Conservation (phyloP, 129 eudicot genomes). For the Pittosporum tobira region DNA sequence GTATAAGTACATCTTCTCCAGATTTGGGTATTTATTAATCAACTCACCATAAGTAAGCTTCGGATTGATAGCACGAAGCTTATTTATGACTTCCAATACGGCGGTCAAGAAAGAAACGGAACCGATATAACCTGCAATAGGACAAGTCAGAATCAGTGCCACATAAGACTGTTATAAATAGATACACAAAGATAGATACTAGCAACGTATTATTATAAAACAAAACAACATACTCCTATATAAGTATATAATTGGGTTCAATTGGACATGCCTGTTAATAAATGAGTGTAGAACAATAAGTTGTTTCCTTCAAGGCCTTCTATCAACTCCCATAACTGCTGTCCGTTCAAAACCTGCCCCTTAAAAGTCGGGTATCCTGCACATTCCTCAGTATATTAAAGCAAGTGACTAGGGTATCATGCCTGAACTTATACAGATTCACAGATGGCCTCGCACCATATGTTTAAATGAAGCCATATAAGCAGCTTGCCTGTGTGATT, state of each 20-base stretch:
- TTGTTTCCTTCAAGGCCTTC: conserved; percentile 88
- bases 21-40: too few relatives aligned
- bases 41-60: too few relatives aligned
- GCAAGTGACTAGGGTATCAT: not conserved
- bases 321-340: conserved; percentile 79
- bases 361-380: conserved; percentile 93
- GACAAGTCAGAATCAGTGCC: too few relatives aligned
- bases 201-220: too few relatives aligned
- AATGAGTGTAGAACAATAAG: conserved; percentile 78
- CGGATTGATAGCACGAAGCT: too few relatives aligned
- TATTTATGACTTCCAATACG: too few relatives aligned
- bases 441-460: conserved; percentile 19
- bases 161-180: not conserved
- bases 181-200: not conserved
- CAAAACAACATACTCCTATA: too few relatives aligned
- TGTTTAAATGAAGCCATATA: conserved; percentile 11
- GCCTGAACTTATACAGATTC: conserved; percentile 11
- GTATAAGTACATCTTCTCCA: too few relatives aligned
- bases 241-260: too few relatives aligned
- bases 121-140: too few relatives aligned
- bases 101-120: too few relatives aligned
- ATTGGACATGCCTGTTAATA: conserved; percentile 59
- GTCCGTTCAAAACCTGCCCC: conserved; percentile 88
- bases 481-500: conserved; percentile 91
- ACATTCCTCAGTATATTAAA: conserved; percentile 14